Evolutionary conservation across 345 rosid species (phyloP).

Genomic region (Cardamine occulta): DNA sequence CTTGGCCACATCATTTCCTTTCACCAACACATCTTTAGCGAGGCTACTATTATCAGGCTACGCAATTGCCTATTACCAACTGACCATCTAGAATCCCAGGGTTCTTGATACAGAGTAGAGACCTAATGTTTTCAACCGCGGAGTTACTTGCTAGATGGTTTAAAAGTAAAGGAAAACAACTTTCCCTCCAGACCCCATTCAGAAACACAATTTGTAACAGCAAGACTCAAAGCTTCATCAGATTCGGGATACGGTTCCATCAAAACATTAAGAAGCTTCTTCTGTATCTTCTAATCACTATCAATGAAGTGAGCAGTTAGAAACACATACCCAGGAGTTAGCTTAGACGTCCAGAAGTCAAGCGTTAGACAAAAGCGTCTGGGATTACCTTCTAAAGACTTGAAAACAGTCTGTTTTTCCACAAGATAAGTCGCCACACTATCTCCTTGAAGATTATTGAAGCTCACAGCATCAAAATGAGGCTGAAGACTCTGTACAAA

Average conservation of each 20-base stretch:
- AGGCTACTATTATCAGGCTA: constrained; percentile 58
- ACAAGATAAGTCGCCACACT: constrained; percentile 81
- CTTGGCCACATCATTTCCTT: constrained; percentile 61
- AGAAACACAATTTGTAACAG: constrained; percentile 77
- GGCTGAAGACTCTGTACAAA: constrained; percentile 90
- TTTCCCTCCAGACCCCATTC: constrained; percentile 87
- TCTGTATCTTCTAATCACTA: constrained; percentile 77
- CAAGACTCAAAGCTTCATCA: constrained; percentile 67
- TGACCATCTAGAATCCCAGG: constrained; percentile 81
- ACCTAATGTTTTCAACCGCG: constrained; percentile 70
- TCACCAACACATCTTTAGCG: constrained; percentile 62
- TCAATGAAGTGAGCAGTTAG: constrained; percentile 81
- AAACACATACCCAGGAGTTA: constrained; percentile 71
- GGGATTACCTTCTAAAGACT: constrained; percentile 68
- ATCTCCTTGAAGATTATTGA: constrained; percentile 85
- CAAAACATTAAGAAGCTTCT: constrained; percentile 76
- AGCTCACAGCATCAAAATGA: constrained; percentile 65
- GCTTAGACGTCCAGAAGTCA: constrained; percentile 76
- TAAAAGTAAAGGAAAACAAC: constrained; percentile 73
- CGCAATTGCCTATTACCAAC: constrained; percentile 68
- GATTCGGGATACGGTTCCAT: constrained; percentile 77
- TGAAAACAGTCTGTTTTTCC: constrained; percentile 81
- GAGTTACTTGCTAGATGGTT: constrained; percentile 60
- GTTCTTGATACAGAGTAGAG: constrained; percentile 69
- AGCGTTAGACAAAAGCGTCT: constrained; percentile 77